Evolutionary conservation across 768 basidiomycete genomes (phyloP), one percentile per base, ranked within the genome.

Genomic region (Podaxis pistillaris): DNA sequence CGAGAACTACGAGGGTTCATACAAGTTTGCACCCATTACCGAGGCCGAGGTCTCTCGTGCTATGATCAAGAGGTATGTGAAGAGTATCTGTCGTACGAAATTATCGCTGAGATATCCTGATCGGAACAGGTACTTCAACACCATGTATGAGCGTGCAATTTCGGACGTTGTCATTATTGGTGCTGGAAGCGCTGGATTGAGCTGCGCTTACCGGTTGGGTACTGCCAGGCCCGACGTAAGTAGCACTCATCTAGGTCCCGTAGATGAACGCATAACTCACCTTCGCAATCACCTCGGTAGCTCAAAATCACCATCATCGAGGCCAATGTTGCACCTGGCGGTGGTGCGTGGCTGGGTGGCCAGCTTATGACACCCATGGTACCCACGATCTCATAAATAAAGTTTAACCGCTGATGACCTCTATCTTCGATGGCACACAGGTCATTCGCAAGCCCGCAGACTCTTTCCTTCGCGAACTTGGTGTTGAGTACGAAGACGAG

Each of bases 291-390:
- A 5, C 30, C 46, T 57, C 49, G 28, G 50, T 58, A 80, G 78
- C 70, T 86, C 56, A 86, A 85, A 67, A 73, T 80, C 62, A 79
- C 76, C 7, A 80, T 91, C 69, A 76, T 91, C 66, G 90, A 91
- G 74, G 90, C 90, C 19, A 86, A 83, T 66, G 90, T 92, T n/a
- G 86, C 90, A 1, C 90, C 90, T 0, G 88, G 88, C 57, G 88
- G 88, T 59, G 87, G 89, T 37, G 89, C 88, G 12, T 91, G 90
- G 89, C 81, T 91, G 41, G 88, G 89, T 33, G 88, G 88, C 7
- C 89, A 91, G 73, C 76, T 91, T 59, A 90, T 91, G 90, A 86
- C 85, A 0, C 84, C 89, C 0, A 91, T 91, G 90, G 89, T 86
- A 69, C 17, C 3, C 33, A 22, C 26, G 9, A 13, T 52, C 58